A percentile compares a stretch with the other conserved stretches of the same genome.
Conservation (phyloP, 371 early-diverging fungal species). For the Mucor saturninus region DNA sequence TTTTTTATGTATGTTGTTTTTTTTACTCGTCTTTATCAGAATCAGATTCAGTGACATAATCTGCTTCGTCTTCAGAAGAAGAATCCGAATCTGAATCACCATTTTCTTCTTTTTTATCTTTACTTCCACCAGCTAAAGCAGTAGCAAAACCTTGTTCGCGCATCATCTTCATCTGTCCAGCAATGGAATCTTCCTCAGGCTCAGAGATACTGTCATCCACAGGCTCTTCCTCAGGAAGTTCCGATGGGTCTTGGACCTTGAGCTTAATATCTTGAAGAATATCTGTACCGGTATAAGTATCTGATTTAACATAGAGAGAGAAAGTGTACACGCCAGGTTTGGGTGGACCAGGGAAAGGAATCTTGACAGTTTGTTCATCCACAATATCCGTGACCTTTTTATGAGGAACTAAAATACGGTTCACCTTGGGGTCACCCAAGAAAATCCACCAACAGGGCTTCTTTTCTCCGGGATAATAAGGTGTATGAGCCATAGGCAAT, state of each 20-base stretch:
- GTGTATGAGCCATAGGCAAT: constrained; percentile 64
- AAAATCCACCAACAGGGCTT: constrained; percentile 94
- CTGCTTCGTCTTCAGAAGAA: constrained; percentile 34
- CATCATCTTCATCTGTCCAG: constrained; percentile 90
- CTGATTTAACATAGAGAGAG: constrained; percentile 84
- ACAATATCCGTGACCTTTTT: constrained; percentile 79
- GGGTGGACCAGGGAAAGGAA: constrained; percentile 96
- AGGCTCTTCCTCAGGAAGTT: constrained; percentile 73
- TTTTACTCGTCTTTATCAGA: constrained; percentile 16
- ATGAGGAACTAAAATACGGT: constrained; percentile 83
- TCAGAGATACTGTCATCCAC: constrained; percentile 94
- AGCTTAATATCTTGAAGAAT: constrained; percentile 76
- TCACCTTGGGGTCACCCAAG: constrained; percentile 82
- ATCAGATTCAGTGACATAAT: constrained; percentile 37
- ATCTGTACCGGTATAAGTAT: constrained; percentile 87
- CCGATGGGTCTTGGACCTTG: constrained; percentile 69
- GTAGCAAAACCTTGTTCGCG: constrained; percentile 74
- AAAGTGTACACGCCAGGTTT: constrained; percentile 85
- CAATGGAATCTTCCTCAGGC: constrained; percentile 94
- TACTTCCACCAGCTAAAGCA: constrained; percentile 63
- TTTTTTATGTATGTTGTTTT: constrained; percentile 4
- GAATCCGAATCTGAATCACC: constrained; percentile 37
- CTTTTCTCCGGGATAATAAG: constrained; percentile 74
- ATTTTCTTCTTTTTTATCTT: constrained; percentile 34
- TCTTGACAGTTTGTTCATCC: constrained; percentile 68